Percentiles rank a stretch among this genome's conserved stretches.
Evolutionary conservation across 768 basidiomycete genomes (phyloP).

Genomic region (Tephrocybe rancida): DNA sequence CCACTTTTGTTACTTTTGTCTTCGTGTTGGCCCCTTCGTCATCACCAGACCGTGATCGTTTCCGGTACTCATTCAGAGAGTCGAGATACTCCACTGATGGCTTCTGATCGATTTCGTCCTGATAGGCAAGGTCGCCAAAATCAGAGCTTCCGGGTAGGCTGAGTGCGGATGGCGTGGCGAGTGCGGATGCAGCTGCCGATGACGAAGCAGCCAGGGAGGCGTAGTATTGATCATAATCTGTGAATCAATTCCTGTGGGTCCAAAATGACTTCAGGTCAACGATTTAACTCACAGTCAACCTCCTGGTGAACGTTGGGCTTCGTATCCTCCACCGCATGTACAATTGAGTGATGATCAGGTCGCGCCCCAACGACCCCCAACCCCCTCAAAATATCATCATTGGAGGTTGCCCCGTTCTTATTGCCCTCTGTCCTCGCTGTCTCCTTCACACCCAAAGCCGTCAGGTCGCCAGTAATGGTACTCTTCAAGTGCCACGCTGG

Average conservation of each 20-base stretch:
- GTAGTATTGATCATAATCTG: conserved; percentile 85
- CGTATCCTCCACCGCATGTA: conserved; percentile 24
- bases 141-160: conserved; percentile 47
- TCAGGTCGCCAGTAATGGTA: conserved; percentile 91
- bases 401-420: conserved; percentile 40
- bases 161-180: conserved; percentile 61
- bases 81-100: conserved; percentile 68
- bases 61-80: conserved; percentile 71
- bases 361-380: conserved; percentile 56
- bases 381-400: conserved; percentile 75
- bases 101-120: conserved; percentile 74
- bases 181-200: conserved; percentile 54
- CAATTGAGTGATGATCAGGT: conserved; percentile 23
- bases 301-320: conserved; percentile 49
- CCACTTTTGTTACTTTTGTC: conserved; percentile 45
- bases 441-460: conserved; percentile 82
- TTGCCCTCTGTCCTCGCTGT: conserved; percentile 51
- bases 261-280: background rate
- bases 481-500: conserved; percentile 96
- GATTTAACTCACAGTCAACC: conserved; percentile 58
- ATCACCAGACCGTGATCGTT: conserved; percentile 70
- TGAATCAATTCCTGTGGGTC: background rate
- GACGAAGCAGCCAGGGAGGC: conserved; percentile 70
- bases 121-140: conserved; percentile 51
- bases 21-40: conserved; percentile 45